Conservation (phyloP, 331 rosid species). For the Malus hybrid region DNA sequence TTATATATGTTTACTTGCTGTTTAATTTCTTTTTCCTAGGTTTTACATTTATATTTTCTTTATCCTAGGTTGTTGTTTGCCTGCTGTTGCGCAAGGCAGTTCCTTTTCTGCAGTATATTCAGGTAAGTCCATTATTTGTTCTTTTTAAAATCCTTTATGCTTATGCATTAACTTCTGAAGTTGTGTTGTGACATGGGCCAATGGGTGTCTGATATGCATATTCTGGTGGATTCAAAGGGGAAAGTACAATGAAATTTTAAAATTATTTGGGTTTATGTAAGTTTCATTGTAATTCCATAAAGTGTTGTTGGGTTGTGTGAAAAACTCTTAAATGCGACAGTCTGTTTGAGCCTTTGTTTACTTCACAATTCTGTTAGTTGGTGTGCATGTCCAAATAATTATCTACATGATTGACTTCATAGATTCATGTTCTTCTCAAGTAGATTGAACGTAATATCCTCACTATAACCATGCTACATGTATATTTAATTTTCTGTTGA, state of each 20-base stretch:
- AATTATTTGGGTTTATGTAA: background rate
- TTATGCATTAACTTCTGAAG: background rate
- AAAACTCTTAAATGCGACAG: background rate
- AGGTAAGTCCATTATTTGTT: constrained; percentile 48
- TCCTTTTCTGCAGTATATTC: constrained; percentile 84
- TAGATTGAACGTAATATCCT: background rate
- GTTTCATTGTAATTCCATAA: background rate
- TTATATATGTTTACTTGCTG: background rate
- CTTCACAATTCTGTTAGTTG: background rate
- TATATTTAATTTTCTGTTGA: background rate
- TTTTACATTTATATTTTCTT: constrained; percentile 21
- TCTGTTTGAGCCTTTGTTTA: background rate
- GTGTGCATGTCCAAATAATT: background rate
- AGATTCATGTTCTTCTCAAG: background rate
- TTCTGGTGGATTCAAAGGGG: background rate
- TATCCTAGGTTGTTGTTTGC: constrained; percentile 87
- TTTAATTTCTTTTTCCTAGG: background rate
- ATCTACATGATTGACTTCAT: background rate
- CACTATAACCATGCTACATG: background rate
- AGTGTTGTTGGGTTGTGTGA: background rate
- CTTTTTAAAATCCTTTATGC: background rate
- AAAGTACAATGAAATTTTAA: background rate
- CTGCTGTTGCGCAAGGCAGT: constrained; percentile 92
- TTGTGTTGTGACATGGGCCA: background rate
- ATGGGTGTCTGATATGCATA: background rate